These are phyloP conservation scores for Byssothecium circinans DNA, from an alignment of 2,329 filamentous ascomycete genomes.

Conservation along the genomic window DNA sequence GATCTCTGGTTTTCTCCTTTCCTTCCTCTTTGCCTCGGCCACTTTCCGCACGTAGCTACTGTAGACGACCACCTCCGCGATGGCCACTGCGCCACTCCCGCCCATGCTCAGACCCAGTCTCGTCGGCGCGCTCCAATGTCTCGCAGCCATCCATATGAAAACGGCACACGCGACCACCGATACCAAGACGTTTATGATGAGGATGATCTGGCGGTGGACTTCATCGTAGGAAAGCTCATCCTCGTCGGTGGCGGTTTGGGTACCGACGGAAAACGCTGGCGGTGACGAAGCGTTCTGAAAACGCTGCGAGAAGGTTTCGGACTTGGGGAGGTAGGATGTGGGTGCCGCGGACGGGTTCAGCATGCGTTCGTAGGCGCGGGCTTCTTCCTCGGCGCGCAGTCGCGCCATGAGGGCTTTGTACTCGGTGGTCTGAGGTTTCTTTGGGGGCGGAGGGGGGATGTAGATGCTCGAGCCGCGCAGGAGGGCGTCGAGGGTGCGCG, in stretches of 20 bases:
- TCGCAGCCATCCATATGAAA: conserved; percentile 75
- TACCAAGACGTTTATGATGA: conserved; percentile 88
- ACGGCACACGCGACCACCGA: conserved; percentile 79
- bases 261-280: conserved; percentile 54
- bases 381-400: conserved; percentile 80
- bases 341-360: conserved; percentile 56
- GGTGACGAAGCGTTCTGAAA: conserved; percentile 50
- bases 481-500: conserved; percentile 64
- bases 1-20: conserved; percentile 63
- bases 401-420: conserved; percentile 87
- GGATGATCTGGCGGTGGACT: conserved; percentile 75
- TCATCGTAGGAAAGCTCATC: conserved; percentile 72
- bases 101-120: conserved; percentile 71
- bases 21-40: conserved; percentile 66
- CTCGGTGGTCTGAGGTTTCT: conserved; percentile 67
- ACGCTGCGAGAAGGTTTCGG: conserved; percentile 62
- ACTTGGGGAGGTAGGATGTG: conserved; percentile 32
- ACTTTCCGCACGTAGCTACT: conserved; percentile 73
- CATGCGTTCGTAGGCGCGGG: conserved; percentile 80
- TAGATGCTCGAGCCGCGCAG: conserved; percentile 74
- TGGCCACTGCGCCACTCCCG: conserved; percentile 68
- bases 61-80: conserved; percentile 79
- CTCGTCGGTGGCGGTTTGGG: conserved; percentile 45
- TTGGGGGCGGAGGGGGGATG: conserved; percentile 75
- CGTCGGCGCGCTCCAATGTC: conserved; percentile 73